Evolutionary conservation across 108 stramenopile genomes (phyloP).

Genomic region (Cyclotella kingstonii): DNA sequence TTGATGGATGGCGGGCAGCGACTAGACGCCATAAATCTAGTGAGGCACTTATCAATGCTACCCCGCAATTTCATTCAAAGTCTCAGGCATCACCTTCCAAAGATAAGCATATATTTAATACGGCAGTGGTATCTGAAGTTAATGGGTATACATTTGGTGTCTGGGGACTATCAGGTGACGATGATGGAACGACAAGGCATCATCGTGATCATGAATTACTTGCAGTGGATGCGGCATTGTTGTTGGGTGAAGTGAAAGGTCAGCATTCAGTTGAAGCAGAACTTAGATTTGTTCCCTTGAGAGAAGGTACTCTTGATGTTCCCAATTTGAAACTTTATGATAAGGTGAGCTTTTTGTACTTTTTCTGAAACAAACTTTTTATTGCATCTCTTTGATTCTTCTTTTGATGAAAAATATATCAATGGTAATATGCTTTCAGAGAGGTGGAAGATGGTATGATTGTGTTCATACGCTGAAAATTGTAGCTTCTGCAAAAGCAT

Average conservation of each 20-base stretch:
- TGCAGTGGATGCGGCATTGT: constrained; percentile 74
- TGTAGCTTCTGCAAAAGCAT: constrained; percentile 54
- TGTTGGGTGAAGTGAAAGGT: constrained; percentile 76
- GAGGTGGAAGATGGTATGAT: constrained; percentile 59
- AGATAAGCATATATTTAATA: constrained; percentile 49
- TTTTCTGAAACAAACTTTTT: no score
- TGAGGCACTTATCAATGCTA: no score
- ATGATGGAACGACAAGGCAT: constrained; percentile 64
- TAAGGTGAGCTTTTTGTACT: no score
- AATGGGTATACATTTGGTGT: constrained; percentile 80
- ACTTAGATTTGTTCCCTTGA: constrained; percentile 74
- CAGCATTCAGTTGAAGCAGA: constrained; percentile 75
- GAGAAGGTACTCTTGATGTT: constrained; percentile 67
- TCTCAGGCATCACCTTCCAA: neutral
- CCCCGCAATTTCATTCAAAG: neutral
- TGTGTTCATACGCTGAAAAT: constrained; percentile 67
- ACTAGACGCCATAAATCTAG: constrained; percentile 2
- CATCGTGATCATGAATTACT: constrained; percentile 71
- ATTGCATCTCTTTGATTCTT: no score
- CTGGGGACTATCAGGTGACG: constrained; percentile 67
- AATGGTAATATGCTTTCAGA: no score
- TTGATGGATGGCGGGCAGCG: neutral
- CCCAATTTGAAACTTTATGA: constrained; percentile 79
- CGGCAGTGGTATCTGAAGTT: constrained; percentile 69
- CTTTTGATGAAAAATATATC: no score